These are phyloP conservation scores for Phytomonas sp. DNA, from an alignment of 208 protist genomes.

Conservation along the genomic window DNA sequence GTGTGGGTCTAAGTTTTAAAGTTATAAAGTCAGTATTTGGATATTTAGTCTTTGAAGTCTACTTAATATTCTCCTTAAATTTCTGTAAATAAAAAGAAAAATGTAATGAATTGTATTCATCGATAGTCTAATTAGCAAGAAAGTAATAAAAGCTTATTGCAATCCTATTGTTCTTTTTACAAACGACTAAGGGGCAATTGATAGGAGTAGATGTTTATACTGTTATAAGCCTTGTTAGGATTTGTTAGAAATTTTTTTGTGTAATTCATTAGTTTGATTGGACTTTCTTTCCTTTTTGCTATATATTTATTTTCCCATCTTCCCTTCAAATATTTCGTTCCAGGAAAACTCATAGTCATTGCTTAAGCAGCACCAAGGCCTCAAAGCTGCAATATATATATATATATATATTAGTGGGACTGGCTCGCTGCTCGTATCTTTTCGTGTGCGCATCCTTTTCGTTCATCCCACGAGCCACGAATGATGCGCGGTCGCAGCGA, in stretches of 20 bases:
- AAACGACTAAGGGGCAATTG: neutral
- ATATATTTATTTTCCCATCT: conserved; percentile 9
- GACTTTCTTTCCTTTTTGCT: conserved; percentile 7
- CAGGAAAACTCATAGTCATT: neutral
- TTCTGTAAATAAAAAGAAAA: neutral
- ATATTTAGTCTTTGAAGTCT: neutral
- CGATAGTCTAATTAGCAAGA: neutral
- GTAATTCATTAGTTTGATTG: conserved; percentile 9
- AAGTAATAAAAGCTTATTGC: neutral
- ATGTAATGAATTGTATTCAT: neutral
- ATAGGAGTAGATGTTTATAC: conserved; percentile 3
- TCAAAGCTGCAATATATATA: neutral
- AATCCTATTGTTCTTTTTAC: neutral
- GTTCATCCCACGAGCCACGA: neutral
- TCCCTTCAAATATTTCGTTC: neutral
- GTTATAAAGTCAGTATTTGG: neutral
- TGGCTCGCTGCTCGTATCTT: neutral
- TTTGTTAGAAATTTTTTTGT: conserved; percentile 10
- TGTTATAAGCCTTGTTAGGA: conserved; percentile 7
- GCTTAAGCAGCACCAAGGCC: neutral
- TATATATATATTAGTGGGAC: neutral
- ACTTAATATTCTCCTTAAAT: neutral
- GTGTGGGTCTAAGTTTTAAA: neutral
- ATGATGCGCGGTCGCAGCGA: neutral
- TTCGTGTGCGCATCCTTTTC: neutral